Evolutionary conservation across 805 yeast species (phyloP).

Genomic region (Ogataea saltuana): DNA sequence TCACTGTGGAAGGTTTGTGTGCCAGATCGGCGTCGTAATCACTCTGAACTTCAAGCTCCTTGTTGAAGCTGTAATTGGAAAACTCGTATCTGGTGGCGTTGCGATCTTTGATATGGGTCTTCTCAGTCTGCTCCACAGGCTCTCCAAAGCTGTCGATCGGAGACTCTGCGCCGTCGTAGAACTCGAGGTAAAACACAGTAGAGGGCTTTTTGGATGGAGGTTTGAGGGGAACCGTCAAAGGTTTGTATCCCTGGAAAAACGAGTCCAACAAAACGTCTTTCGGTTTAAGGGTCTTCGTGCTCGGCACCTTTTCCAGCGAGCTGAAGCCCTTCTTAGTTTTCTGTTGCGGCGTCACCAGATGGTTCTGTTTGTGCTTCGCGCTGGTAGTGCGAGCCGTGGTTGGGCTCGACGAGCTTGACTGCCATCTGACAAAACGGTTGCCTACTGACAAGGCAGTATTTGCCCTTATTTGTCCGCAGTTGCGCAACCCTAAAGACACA

Average conservation of each 20-base stretch:
- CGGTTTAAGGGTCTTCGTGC: conserved; percentile 34
- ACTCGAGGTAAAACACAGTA: conserved; percentile 35
- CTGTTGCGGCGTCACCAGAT: conserved; percentile 14
- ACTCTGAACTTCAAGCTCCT: conserved; percentile 21
- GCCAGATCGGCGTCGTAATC: conserved; percentile 14
- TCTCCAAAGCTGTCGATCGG: conserved; percentile 23
- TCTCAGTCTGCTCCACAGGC: conserved; percentile 2
- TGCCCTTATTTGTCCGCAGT: conserved; percentile 3
- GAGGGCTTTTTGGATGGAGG: conserved; percentile 31
- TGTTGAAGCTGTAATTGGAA: conserved; percentile 29
- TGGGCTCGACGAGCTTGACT: conserved; percentile 27
- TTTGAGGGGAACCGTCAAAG: conserved; percentile 35
- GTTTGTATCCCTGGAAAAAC: conserved; percentile 39
- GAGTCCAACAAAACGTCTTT: conserved; percentile 36
- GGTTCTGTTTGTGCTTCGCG: conserved; percentile 22
- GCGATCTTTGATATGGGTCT: conserved; percentile 16
- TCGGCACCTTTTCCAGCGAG: conserved; percentile 37
- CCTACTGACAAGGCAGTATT: not conserved
- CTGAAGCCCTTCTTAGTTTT: conserved; percentile 35
- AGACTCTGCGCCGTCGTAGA: conserved; percentile 35
- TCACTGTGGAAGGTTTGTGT: conserved; percentile 2
- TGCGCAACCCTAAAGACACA: not conserved
- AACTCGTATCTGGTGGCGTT: conserved; percentile 24
- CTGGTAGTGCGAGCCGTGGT: conserved; percentile 15
- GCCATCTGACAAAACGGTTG: conserved; percentile 15